These are phyloP conservation scores for Lactuca sativa DNA, from an alignment of 129 eudicot species.

Conservation along the genomic window DNA sequence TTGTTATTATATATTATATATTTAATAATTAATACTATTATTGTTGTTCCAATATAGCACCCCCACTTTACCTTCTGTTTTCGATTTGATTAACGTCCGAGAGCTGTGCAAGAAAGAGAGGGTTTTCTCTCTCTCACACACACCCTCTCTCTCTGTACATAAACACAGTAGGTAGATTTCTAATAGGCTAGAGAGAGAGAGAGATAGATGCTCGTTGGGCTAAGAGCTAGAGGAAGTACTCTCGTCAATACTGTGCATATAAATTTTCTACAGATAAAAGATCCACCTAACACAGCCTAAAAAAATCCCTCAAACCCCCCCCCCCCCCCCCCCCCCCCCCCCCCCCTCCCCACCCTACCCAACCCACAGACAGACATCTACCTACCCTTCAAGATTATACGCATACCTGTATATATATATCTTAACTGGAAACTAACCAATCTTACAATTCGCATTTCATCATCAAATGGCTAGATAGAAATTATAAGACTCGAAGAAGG, in stretches of 20 bases:
- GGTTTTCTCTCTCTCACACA: slow-evolving; percentile 21
- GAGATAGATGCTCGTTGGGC: background rate
- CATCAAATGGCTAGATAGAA: slow-evolving; percentile 20
- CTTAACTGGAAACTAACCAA: background rate
- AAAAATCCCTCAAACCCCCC: slow-evolving; percentile 2
- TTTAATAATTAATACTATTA: too few relatives aligned
- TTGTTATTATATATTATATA: background rate
- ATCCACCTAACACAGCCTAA: slow-evolving; percentile 35
- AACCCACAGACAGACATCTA: background rate
- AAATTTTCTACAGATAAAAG: slow-evolving; percentile 28
- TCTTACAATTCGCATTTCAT: background rate
- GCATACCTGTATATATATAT: background rate
- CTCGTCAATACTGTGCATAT: slow-evolving; percentile 39
- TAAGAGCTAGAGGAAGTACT: slow-evolving; percentile 28
- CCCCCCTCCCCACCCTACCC: slow-evolving; percentile 15
- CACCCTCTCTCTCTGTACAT: slow-evolving; percentile 2
- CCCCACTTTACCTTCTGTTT: slow-evolving; percentile 37
- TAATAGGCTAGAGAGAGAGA: slow-evolving; percentile 4
- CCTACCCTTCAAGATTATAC: background rate
- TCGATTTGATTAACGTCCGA: slow-evolving; percentile 95
- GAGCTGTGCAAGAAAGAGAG: slow-evolving; percentile 53
- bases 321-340: slow-evolving; percentile 11
- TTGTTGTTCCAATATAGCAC: slow-evolving; percentile 2
- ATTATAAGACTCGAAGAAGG: background rate
- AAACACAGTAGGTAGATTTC: slow-evolving; percentile 21